phyloP scores from a whole-genome alignment of 352 stramenopile genomes.

The Phytophthora cactorum region DNA sequence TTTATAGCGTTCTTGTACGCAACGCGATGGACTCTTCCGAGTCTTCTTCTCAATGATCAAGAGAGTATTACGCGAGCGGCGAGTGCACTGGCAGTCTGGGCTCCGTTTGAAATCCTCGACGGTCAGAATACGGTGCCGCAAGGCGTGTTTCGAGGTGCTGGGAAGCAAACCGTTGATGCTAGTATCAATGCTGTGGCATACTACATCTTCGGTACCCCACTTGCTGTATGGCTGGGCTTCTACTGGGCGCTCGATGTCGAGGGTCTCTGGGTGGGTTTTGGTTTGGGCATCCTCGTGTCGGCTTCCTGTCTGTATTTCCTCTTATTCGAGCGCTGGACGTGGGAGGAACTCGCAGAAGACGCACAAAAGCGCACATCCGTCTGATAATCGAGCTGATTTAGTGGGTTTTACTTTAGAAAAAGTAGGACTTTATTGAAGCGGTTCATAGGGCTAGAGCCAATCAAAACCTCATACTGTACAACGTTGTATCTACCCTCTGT shows the following conservation, averaged over 20 bases:
- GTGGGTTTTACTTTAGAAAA: too few species aligned
- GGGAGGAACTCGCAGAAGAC: slow-evolving; percentile 42
- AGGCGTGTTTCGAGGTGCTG: slow-evolving; percentile 66
- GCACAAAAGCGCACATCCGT: slow-evolving; percentile 39
- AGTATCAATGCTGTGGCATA: slow-evolving; percentile 69
- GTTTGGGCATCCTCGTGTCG: slow-evolving; percentile 40
- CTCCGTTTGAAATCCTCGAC: slow-evolving; percentile 53
- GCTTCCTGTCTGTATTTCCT: slow-evolving; percentile 25
- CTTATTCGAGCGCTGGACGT: slow-evolving; percentile 35
- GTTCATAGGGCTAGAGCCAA: too few species aligned
- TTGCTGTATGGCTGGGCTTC: slow-evolving; percentile 59
- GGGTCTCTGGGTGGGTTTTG: slow-evolving; percentile 64
- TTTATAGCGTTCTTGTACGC: slow-evolving; percentile 48
- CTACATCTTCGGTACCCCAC: slow-evolving; percentile 69
- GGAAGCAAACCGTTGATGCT: slow-evolving; percentile 55
- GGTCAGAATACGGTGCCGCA: slow-evolving; percentile 55
- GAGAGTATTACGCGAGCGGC: slow-evolving; percentile 39
- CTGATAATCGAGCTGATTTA: background rate
- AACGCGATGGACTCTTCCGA: slow-evolving; percentile 33
- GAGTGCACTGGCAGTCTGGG: slow-evolving; percentile 44
- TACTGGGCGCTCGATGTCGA: slow-evolving; percentile 42
- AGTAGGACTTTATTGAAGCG: too few species aligned
- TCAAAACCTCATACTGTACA: too few species aligned
- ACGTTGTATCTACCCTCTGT: too few species aligned
- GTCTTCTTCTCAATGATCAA: slow-evolving; percentile 36